These are phyloP conservation scores for Persicaria tinctoria DNA, from an alignment of 148 eudicot species.

Conservation along the genomic window DNA sequence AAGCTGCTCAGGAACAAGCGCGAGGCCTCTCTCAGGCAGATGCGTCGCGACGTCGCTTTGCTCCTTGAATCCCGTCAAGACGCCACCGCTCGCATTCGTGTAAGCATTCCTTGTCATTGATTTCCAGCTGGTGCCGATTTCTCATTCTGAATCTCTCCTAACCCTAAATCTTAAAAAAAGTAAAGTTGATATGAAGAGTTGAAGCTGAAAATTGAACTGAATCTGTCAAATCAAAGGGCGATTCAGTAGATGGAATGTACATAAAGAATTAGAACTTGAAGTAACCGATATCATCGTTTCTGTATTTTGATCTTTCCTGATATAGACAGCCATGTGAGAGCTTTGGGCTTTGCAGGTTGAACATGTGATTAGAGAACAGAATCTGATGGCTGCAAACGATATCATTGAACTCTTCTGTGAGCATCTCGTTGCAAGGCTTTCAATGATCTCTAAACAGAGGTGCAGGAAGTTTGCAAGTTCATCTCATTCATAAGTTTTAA, in stretches of 20 bases:
- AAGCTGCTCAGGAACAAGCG: conserved; percentile 89
- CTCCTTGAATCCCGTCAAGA: conserved; percentile 82
- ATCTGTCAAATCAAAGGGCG: background rate
- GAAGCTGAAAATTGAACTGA: background rate
- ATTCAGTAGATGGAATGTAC: too few relatives aligned
- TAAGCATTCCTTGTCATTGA: conserved; percentile 13
- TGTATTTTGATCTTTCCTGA: background rate
- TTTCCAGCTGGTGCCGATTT: background rate
- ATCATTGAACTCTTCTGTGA: conserved; percentile 92
- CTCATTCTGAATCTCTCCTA: background rate
- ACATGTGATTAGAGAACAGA: conserved; percentile 96
- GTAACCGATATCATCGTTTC: too few relatives aligned
- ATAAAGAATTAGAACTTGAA: too few relatives aligned
- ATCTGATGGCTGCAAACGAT: conserved; percentile 94
- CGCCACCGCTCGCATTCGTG: conserved; percentile 92
- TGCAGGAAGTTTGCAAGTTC: conserved; percentile 14
- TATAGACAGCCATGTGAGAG: background rate
- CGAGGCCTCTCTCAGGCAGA: conserved; percentile 58
- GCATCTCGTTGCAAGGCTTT: conserved; percentile 60
- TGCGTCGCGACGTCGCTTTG: conserved; percentile 90
- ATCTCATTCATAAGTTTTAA: background rate
- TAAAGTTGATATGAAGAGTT: background rate
- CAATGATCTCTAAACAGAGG: conserved; percentile 82
- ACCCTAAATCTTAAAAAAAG: background rate
- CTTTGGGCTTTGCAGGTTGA: conserved; percentile 56